A percentile compares a stretch with the other conserved stretches of the same genome.
Conservation (phyloP, 495 filamentous ascomycete genomes). For the Arthonia radiata region DNA sequence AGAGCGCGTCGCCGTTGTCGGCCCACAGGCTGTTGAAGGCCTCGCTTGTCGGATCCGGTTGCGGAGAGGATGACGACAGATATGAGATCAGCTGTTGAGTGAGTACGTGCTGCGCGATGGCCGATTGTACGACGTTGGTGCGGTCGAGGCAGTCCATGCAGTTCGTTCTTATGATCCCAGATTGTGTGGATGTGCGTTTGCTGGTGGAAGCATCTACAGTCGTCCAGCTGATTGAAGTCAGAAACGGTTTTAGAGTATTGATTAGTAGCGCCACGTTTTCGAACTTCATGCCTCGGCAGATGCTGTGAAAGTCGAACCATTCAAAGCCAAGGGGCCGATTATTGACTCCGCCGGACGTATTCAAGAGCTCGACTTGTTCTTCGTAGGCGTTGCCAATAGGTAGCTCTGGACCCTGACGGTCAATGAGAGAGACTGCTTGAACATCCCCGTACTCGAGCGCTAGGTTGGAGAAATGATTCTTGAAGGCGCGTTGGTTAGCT, state of each 20-base stretch:
- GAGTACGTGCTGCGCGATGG: constrained; percentile 50
- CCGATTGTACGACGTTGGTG: constrained; percentile 82
- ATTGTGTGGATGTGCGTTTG: constrained; percentile 21
- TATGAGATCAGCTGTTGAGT: constrained; percentile 51
- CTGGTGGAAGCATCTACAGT: constrained; percentile 24
- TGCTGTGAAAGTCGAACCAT: constrained; percentile 90
- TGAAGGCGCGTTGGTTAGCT: constrained; percentile 53
- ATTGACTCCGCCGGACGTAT: constrained; percentile 30
- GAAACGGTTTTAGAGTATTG: constrained; percentile 32
- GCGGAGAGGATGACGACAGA: no score
- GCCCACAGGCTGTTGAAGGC: constrained; percentile 96
- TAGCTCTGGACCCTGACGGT: constrained; percentile 58
- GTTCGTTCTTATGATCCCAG: constrained; percentile 63
- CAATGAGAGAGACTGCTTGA: constrained; percentile 63
- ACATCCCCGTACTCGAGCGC: constrained; percentile 42
- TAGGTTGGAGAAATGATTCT: constrained; percentile 48
- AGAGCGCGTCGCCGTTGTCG: constrained; percentile 66
- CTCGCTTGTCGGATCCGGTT: constrained; percentile 42
- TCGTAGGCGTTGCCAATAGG: constrained; percentile 58
- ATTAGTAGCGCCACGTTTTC: constrained; percentile 70
- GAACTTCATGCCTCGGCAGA: constrained; percentile 89
- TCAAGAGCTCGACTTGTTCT: constrained; percentile 32
- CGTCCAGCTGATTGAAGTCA: constrained; percentile 41
- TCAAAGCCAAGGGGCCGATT: constrained; percentile 38
- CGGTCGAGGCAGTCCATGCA: constrained; percentile 96